phyloP scores from a whole-genome alignment of 805 yeast species.

The Spathaspora gorwiae region DNA sequence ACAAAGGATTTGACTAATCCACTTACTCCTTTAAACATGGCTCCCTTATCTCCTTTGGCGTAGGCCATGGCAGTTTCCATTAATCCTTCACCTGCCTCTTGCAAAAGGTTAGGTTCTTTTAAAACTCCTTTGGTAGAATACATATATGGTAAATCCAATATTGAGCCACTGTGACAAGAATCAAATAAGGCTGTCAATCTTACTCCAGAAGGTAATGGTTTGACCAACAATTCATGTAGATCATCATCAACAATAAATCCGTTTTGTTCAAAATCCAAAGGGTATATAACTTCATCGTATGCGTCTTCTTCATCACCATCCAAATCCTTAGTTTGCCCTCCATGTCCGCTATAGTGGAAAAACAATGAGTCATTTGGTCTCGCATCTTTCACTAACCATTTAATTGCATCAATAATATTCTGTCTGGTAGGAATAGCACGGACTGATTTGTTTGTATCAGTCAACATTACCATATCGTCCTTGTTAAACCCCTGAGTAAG shows the following conservation, averaged over 20 bases:
- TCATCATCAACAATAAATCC: conserved; percentile 74
- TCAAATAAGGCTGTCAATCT: conserved; percentile 78
- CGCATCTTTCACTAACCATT: conserved; percentile 74
- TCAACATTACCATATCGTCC: conserved; percentile 55
- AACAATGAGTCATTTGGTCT: conserved; percentile 72
- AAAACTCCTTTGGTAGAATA: conserved; percentile 81
- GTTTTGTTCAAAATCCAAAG: conserved; percentile 61
- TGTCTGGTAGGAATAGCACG: conserved; percentile 58
- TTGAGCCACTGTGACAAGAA: conserved; percentile 85
- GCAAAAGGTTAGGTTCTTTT: conserved; percentile 75
- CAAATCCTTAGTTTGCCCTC: conserved; percentile 65
- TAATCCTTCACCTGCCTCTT: conserved; percentile 69
- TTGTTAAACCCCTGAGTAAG: conserved; percentile 41
- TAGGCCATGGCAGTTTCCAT: conserved; percentile 56
- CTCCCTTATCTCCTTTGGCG: conserved; percentile 49
- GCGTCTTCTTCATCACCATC: conserved; percentile 78
- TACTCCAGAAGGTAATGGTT: conserved; percentile 65
- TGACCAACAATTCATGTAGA: conserved; percentile 68
- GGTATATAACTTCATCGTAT: conserved; percentile 67
- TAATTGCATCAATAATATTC: conserved; percentile 74
- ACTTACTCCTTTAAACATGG: conserved; percentile 40
- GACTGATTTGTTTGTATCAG: conserved; percentile 50
- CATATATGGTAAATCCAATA: conserved; percentile 70
- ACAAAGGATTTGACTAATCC: conserved; percentile 12
- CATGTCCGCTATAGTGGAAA: conserved; percentile 86